Evolutionary conservation across 129 eudicot genomes (phyloP).

Genomic region (Heracleum sosnowskyi): DNA sequence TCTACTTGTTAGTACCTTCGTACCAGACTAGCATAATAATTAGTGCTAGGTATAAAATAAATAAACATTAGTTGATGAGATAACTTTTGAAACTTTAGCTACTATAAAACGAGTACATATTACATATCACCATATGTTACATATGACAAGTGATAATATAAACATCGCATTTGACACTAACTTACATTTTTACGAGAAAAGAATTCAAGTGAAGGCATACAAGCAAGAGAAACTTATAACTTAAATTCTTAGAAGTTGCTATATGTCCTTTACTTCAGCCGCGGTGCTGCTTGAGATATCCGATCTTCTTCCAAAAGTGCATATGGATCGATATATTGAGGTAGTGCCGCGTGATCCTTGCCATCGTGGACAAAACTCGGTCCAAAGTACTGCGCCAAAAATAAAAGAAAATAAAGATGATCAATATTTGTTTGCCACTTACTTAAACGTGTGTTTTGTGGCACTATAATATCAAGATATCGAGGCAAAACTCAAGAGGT

Average conservation of each 20-base stretch:
- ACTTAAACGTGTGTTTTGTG: neutral
- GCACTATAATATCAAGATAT: neutral
- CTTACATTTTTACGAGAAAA: neutral
- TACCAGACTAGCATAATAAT: too few species aligned
- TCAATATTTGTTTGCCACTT: neutral
- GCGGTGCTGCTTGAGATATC: conserved; percentile 63
- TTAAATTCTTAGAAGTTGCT: neutral
- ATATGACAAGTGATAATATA: neutral
- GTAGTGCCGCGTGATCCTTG: conserved; percentile 32
- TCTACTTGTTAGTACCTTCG: too few species aligned
- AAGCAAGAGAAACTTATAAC: neutral
- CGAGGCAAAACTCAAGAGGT: neutral
- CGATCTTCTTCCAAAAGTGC: conserved; percentile 72
- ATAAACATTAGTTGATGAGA: too few species aligned
- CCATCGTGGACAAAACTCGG: conserved; percentile 55
- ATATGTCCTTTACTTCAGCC: conserved; percentile 30
- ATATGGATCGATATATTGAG: conserved; percentile 78
- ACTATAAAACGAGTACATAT: neutral
- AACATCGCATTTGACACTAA: neutral
- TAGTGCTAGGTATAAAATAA: too few species aligned
- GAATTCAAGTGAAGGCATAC: neutral
- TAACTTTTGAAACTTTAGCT: neutral
- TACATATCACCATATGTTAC: neutral
- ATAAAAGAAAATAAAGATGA: neutral
- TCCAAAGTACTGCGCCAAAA: conserved; percentile 63